phyloP scores from a whole-genome alignment of 805 yeast species.

The Debaryomyces castellii region DNA sequence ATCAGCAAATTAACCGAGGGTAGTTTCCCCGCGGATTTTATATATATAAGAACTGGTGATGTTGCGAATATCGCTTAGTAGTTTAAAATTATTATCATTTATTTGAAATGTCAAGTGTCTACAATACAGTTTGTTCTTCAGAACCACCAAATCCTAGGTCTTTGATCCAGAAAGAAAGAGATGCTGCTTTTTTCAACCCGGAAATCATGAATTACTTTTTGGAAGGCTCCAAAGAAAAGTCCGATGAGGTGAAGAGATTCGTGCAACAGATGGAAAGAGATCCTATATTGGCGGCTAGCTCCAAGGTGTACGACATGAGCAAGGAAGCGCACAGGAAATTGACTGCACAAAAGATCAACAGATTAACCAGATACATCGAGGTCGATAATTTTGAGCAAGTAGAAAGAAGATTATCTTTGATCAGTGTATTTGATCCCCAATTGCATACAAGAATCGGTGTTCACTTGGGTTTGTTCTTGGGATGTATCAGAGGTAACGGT shows the following conservation, averaged over 20 bases:
- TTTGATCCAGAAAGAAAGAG: slow-evolving; percentile 19
- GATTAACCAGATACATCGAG: slow-evolving; percentile 33
- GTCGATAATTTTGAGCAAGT: slow-evolving; percentile 25
- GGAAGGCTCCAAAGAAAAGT: slow-evolving; percentile 22
- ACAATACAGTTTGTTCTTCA: slow-evolving; percentile 15
- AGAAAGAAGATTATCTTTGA: slow-evolving; percentile 27
- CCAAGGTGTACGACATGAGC: slow-evolving; percentile 27
- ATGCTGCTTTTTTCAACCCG: slow-evolving; percentile 16
- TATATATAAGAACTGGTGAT: neutral
- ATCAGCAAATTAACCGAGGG: neutral
- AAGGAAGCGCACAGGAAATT: slow-evolving; percentile 27
- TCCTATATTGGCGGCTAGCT: slow-evolving; percentile 27
- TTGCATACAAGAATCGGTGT: slow-evolving; percentile 31
- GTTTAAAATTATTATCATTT: neutral
- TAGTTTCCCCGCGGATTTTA: neutral
- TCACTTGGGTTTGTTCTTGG: slow-evolving; percentile 32
- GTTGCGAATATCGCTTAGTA: neutral
- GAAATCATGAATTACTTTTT: slow-evolving; percentile 23
- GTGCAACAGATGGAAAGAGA: slow-evolving; percentile 34
- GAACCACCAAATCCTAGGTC: slow-evolving; percentile 22
- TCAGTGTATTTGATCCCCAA: slow-evolving; percentile 32
- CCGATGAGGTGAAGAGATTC: slow-evolving; percentile 23
- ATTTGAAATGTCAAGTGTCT: slow-evolving; percentile 6
- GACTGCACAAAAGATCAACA: slow-evolving; percentile 29
- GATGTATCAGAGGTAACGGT: slow-evolving; percentile 35